These are phyloP conservation scores for Mucor racemosus DNA, from an alignment of 371 early-diverging fungal species.

Conservation along the genomic window DNA sequence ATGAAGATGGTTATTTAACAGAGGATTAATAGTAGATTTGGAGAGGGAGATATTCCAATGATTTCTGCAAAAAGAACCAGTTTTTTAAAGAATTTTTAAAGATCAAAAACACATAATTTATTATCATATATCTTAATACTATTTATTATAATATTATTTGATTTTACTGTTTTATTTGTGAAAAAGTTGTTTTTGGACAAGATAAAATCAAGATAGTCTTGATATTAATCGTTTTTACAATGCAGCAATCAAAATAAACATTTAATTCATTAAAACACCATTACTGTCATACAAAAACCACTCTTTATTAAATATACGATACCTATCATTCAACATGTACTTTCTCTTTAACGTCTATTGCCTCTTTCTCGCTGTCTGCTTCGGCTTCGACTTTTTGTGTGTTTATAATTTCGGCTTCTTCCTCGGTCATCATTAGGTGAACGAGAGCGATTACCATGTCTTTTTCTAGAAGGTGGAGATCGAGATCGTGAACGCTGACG, in stretches of 20 bases:
- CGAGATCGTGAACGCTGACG: background rate
- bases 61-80: too few species aligned
- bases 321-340: background rate
- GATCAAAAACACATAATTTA: background rate
- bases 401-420: background rate
- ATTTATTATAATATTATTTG: too few species aligned
- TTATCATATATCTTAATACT: background rate
- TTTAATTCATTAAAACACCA: background rate
- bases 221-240: too few species aligned
- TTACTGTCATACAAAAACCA: background rate
- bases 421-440: constrained; percentile 1
- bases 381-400: background rate
- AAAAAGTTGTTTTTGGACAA: too few species aligned
- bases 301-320: background rate
- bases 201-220: too few species aligned
- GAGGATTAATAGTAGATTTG: constrained; percentile 13
- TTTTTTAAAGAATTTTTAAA: too few species aligned
- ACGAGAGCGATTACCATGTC: too few species aligned
- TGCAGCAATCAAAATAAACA: background rate
- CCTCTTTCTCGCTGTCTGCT: background rate
- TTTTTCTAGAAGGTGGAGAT: constrained; percentile 1
- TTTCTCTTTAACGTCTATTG: constrained; percentile 4
- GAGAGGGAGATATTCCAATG: too few species aligned
- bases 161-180: too few species aligned
- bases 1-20: constrained; percentile 25